Evolutionary conservation across 2,329 filamentous ascomycete species (phyloP).

Genomic region (Diaporthe vexans): DNA sequence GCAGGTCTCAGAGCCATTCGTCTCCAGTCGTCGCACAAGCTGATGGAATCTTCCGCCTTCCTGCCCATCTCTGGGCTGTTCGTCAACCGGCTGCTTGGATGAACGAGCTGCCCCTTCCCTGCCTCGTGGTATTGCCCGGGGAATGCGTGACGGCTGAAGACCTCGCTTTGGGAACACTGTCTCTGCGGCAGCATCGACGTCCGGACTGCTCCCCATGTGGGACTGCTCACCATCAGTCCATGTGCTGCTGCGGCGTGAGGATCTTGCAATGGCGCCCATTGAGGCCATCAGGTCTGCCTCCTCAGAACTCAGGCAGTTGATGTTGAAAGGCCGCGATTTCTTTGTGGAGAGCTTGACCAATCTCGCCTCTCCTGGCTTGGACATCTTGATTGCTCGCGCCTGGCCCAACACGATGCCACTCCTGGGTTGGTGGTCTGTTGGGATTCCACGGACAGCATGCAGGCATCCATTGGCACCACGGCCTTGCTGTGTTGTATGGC

Average conservation of each 20-base stretch:
- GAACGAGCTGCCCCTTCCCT: too few species aligned
- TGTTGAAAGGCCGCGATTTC: background rate
- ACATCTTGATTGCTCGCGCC: background rate
- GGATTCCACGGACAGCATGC: too few species aligned
- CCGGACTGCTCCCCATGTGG: too few species aligned
- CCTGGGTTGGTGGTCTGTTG: background rate
- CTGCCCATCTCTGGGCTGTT: too few species aligned
- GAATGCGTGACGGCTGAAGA: background rate
- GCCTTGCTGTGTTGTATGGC: background rate
- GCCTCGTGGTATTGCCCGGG: background rate
- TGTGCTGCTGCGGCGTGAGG: background rate
- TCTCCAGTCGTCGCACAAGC: background rate
- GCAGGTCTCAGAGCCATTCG: too few species aligned
- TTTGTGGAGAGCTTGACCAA: background rate
- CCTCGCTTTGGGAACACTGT: background rate
- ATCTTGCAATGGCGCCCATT: background rate
- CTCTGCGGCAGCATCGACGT: background rate
- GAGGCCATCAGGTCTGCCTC: slow-evolving; percentile 1
- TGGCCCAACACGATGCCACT: background rate
- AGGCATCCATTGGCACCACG: background rate
- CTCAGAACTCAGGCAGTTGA: background rate
- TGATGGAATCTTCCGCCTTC: background rate
- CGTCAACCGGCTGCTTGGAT: background rate
- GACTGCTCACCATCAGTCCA: too few species aligned
- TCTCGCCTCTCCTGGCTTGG: background rate